phyloP scores from a whole-genome alignment of 768 basidiomycete species.

The Dentipellis fragilis region DNA sequence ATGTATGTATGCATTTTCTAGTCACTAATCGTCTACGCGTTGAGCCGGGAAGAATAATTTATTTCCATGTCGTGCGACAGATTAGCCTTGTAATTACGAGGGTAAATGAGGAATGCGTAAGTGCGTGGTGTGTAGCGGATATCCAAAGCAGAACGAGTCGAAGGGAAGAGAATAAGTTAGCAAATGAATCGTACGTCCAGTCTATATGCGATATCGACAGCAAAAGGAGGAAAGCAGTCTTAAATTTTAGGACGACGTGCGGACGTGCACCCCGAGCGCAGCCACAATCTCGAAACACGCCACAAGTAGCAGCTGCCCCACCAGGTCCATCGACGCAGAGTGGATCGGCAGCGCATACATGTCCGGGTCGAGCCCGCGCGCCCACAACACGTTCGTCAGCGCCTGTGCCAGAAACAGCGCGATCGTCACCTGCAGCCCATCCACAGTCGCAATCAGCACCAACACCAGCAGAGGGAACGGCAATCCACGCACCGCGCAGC shows the following conservation, averaged over 20 bases:
- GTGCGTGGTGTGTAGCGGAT: too few relatives aligned
- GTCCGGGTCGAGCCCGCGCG: constrained; percentile 72
- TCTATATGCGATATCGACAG: neutral
- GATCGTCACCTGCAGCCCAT: constrained; percentile 42
- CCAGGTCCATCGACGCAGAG: constrained; percentile 78
- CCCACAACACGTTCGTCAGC: constrained; percentile 75
- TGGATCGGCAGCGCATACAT: constrained; percentile 91
- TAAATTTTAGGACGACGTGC: neutral
- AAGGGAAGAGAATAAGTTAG: neutral
- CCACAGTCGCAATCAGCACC: neutral
- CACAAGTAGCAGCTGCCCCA: constrained; percentile 75
- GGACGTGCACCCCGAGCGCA: constrained; percentile 26
- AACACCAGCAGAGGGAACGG: neutral
- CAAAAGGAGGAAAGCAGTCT: too few relatives aligned
- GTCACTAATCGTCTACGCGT: neutral
- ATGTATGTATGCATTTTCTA: too few relatives aligned
- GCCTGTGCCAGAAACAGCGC: constrained; percentile 59
- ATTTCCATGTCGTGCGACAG: neutral
- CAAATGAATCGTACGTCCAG: neutral
- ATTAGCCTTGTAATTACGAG: too few relatives aligned
- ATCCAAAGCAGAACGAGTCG: too few relatives aligned
- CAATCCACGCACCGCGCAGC: constrained; percentile 52
- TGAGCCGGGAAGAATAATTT: neutral
- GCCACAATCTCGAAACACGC: constrained; percentile 63
- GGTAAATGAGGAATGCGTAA: too few relatives aligned